These are phyloP conservation scores for Articulospora tetracladia DNA, from an alignment of 495 filamentous ascomycete species.

Conservation along the genomic window DNA sequence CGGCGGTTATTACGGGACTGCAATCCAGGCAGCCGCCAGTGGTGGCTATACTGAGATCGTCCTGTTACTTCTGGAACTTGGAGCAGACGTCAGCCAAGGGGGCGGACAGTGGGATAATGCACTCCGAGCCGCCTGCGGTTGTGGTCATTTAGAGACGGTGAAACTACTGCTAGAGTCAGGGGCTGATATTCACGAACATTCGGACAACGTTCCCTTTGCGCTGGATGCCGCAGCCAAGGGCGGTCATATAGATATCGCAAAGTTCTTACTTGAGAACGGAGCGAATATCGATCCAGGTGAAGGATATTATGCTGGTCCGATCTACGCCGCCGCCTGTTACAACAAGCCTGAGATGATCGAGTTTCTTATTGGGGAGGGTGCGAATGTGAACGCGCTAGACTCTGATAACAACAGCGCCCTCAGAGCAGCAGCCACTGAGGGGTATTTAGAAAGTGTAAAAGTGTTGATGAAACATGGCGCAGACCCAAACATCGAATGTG, in stretches of 20 bases:
- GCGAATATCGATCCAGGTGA: background rate
- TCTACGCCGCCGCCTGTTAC: background rate
- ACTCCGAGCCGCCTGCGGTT: conserved; percentile 21
- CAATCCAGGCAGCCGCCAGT: background rate
- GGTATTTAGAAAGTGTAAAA: background rate
- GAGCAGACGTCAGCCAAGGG: conserved; percentile 23
- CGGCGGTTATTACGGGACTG: background rate
- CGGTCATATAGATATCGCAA: background rate
- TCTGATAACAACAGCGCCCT: conserved; percentile 15
- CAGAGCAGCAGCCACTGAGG: conserved; percentile 17
- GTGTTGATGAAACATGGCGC: conserved; percentile 1
- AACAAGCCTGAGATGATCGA: background rate
- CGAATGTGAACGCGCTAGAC: background rate
- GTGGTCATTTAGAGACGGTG: conserved; percentile 19
- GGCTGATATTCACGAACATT: conserved; percentile 9
- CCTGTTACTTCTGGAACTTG: background rate
- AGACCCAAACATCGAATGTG: background rate
- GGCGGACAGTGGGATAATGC: conserved; percentile 14
- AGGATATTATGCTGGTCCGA: conserved; percentile 21
- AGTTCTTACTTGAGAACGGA: background rate
- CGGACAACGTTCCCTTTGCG: background rate
- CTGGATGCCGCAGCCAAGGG: background rate
- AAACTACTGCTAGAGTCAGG: conserved; percentile 14
- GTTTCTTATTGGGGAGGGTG: background rate
- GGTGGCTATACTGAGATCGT: background rate